Conservation (phyloP, 2,329 filamentous ascomycete genomes). For the Pestalotiopsis sp. region DNA sequence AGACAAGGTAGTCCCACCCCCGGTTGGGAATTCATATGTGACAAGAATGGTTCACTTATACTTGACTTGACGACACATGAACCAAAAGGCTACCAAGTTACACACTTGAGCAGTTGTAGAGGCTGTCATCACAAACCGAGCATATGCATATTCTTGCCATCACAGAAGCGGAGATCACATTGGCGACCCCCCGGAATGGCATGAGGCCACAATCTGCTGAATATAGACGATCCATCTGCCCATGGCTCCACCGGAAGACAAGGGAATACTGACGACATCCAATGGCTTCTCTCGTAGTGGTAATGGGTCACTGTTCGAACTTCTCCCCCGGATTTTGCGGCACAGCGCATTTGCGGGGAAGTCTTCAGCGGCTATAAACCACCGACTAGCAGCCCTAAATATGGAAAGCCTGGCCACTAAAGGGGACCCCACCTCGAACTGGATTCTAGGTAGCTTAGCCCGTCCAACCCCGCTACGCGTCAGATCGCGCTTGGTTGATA, state of each 20-base stretch:
- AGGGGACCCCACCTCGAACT: background rate
- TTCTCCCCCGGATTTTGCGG: background rate
- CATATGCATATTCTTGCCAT: too few relatives aligned
- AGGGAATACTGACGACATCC: background rate
- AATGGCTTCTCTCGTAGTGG: background rate
- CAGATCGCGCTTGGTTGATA: background rate
- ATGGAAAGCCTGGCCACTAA: background rate
- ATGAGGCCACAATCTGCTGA: background rate
- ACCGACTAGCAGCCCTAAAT: background rate
- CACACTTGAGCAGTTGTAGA: too few relatives aligned
- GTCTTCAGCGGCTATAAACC: background rate
- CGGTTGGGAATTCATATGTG: too few relatives aligned
- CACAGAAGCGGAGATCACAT: too few relatives aligned
- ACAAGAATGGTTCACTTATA: too few relatives aligned
- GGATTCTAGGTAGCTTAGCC: background rate
- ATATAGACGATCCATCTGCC: background rate
- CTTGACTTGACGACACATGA: too few relatives aligned
- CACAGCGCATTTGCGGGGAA: background rate
- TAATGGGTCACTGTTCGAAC: background rate
- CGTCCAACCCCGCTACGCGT: background rate
- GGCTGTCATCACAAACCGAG: too few relatives aligned
- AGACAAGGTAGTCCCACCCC: too few relatives aligned
- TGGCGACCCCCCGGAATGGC: too few relatives aligned
- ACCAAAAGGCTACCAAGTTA: too few relatives aligned
- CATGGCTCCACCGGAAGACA: background rate